phyloP scores from a whole-genome alignment of 768 basidiomycete species.

The Suillus paluster region DNA sequence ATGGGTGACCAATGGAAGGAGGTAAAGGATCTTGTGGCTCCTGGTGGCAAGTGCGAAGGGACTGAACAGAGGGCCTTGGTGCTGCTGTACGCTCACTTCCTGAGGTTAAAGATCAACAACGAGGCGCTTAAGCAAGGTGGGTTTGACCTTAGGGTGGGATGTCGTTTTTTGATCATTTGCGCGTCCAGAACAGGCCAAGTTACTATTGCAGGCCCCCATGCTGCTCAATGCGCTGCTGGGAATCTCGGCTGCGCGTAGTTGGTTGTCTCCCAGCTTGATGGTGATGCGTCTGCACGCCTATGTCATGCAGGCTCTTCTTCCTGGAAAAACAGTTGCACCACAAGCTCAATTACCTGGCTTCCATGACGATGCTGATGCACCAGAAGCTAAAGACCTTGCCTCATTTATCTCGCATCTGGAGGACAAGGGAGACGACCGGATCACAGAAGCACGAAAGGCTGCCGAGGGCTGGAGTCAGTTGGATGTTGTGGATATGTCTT shows the following conservation, averaged over 20 bases:
- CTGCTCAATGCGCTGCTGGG: constrained; percentile 82
- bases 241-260: constrained; percentile 84
- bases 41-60: constrained; percentile 36
- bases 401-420: constrained; percentile 56
- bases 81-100: constrained; percentile 83
- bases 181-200: constrained; percentile 64
- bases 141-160: constrained; percentile 23
- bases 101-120: constrained; percentile 62
- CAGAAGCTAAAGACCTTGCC: constrained; percentile 45
- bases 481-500: constrained; percentile 80
- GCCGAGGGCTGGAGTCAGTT: constrained; percentile 73
- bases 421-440: constrained; percentile 48
- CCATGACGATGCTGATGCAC: constrained; percentile 40
- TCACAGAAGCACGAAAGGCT: constrained; percentile 50
- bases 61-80: constrained; percentile 61
- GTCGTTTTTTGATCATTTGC: constrained; percentile 1
- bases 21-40: constrained; percentile 47
- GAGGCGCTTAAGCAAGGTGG: constrained; percentile 65
- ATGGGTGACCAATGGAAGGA: constrained; percentile 60
- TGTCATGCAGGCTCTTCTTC: constrained; percentile 82
- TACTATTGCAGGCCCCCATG: constrained; percentile 74
- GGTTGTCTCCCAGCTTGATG: constrained; percentile 80
- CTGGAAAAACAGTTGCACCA: constrained; percentile 46
- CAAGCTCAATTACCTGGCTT: constrained; percentile 85
- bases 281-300: constrained; percentile 84